These are phyloP conservation scores for Komagataella pseudopastoris DNA, from an alignment of 805 yeast species.

Conservation along the genomic window DNA sequence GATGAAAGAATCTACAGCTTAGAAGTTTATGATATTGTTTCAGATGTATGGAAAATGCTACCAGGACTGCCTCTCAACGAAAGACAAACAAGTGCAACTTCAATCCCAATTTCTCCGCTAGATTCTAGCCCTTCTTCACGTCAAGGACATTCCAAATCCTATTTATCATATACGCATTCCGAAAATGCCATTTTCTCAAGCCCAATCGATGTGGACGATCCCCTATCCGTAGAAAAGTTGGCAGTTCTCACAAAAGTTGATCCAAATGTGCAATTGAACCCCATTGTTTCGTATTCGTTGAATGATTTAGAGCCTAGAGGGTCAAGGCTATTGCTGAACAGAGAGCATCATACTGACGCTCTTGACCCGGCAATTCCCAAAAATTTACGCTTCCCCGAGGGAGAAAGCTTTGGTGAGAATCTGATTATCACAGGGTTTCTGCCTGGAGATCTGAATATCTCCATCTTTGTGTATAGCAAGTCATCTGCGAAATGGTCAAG, in stretches of 20 bases:
- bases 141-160: not conserved
- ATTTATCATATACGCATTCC: not conserved
- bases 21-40: constrained; percentile 30
- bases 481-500: constrained; percentile 54
- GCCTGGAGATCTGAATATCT: constrained; percentile 31
- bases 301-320: constrained; percentile 4
- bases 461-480: constrained; percentile 34
- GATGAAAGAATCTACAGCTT: constrained; percentile 20
- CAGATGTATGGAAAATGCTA: constrained; percentile 11
- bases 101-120: not conserved
- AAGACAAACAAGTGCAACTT: not conserved
- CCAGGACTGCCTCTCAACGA: not conserved
- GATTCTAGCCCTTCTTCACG: not conserved
- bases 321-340: constrained; percentile 7
- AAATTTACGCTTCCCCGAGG: constrained; percentile 39
- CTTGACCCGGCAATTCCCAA: constrained; percentile 24
- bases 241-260: not conserved
- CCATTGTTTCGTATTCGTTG: constrained; percentile 11
- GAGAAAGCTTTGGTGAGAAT: constrained; percentile 56
- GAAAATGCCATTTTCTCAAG: not conserved
- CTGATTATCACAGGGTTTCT: constrained; percentile 47
- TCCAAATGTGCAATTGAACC: constrained; percentile 6
- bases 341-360: constrained; percentile 4
- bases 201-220: not conserved
- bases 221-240: not conserved